Percentiles rank a stretch among this genome's conserved stretches.
Conservation (phyloP, 148 eudicot genomes). For the Heliosperma pusillum region DNA sequence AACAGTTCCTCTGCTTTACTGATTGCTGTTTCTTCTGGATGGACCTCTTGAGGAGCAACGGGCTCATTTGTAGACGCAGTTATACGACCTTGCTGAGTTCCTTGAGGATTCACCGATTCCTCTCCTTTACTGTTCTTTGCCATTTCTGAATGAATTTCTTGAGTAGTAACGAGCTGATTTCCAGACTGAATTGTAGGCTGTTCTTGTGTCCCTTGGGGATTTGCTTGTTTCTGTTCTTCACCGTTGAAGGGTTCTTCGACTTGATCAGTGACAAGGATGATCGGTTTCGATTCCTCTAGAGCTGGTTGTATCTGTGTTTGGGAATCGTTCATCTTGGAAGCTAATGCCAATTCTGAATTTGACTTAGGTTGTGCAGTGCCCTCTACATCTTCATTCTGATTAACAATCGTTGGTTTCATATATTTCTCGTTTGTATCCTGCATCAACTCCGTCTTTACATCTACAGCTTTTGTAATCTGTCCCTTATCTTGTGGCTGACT, state of each 20-base stretch:
- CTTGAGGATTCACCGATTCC: slow-evolving; percentile 10
- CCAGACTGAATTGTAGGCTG: slow-evolving; percentile 3
- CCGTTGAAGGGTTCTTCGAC: neutral
- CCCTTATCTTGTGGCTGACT: slow-evolving; percentile 7
- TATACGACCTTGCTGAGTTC: slow-evolving; percentile 14
- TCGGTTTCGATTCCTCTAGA: slow-evolving; percentile 1
- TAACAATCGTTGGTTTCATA: neutral
- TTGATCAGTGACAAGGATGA: slow-evolving; percentile 12
- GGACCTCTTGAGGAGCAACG: neutral
- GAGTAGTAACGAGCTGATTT: slow-evolving; percentile 1
- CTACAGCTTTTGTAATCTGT: slow-evolving; percentile 13
- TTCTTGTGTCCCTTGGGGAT: neutral
- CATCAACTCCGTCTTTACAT: slow-evolving; percentile 5
- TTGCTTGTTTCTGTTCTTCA: slow-evolving; percentile 17
- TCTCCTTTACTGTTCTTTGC: slow-evolving; percentile 5
- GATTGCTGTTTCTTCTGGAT: too few relatives aligned
- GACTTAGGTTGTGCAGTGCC: slow-evolving; percentile 10
- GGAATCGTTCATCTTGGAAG: slow-evolving; percentile 7
- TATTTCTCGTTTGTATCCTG: neutral
- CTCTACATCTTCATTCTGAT: slow-evolving; percentile 10
- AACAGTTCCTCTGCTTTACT: too few relatives aligned
- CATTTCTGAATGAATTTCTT: slow-evolving; percentile 16
- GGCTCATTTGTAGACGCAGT: slow-evolving; percentile 3
- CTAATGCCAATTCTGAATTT: neutral
- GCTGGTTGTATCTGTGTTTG: neutral